Conservation (phyloP, 2,329 filamentous ascomycete species). For the Dactylellina leptospora region DNA sequence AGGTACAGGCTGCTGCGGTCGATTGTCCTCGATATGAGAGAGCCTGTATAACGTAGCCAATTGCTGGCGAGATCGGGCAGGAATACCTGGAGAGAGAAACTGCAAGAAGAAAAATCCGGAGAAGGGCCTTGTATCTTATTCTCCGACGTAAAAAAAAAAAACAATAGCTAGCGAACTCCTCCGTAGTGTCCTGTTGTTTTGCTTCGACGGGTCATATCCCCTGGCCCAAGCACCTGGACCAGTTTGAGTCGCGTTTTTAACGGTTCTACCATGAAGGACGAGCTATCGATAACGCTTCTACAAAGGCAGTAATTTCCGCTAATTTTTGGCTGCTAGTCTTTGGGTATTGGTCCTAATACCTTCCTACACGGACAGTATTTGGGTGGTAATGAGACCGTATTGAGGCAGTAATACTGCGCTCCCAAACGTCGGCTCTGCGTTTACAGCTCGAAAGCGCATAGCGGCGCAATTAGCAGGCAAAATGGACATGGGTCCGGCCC, state of each 20-base stretch:
- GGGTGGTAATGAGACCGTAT: slow-evolving; percentile 3
- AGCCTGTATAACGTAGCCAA: slow-evolving; percentile 45
- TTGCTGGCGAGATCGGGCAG: slow-evolving; percentile 41
- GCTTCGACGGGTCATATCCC: slow-evolving; percentile 39
- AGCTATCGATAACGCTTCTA: slow-evolving; percentile 52
- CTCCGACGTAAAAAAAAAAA: slow-evolving; percentile 43
- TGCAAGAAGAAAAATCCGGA: slow-evolving; percentile 36
- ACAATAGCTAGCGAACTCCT: no score
- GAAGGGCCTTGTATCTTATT: slow-evolving; percentile 45
- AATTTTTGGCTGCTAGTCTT: slow-evolving; percentile 46
- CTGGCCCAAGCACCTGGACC: slow-evolving; percentile 23
- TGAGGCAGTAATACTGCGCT: slow-evolving; percentile 26
- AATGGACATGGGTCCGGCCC: slow-evolving; percentile 29
- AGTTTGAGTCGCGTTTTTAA: slow-evolving; percentile 39
- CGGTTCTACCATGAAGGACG: slow-evolving; percentile 30
- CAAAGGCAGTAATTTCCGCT: slow-evolving; percentile 50
- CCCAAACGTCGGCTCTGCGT: slow-evolving; percentile 32
- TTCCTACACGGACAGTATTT: slow-evolving; percentile 27
- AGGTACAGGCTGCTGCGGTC: slow-evolving; percentile 7
- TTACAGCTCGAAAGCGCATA: slow-evolving; percentile 31
- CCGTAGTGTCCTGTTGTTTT: slow-evolving; percentile 39
- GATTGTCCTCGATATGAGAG: slow-evolving; percentile 6
- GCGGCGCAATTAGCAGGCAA: slow-evolving; percentile 23
- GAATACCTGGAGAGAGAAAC: slow-evolving; percentile 19
- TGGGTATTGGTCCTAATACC: slow-evolving; percentile 20